A percentile compares a stretch with the other conserved stretches of the same genome.
Conservation (phyloP, 345 rosid genomes). For the Syzygium jambos region DNA sequence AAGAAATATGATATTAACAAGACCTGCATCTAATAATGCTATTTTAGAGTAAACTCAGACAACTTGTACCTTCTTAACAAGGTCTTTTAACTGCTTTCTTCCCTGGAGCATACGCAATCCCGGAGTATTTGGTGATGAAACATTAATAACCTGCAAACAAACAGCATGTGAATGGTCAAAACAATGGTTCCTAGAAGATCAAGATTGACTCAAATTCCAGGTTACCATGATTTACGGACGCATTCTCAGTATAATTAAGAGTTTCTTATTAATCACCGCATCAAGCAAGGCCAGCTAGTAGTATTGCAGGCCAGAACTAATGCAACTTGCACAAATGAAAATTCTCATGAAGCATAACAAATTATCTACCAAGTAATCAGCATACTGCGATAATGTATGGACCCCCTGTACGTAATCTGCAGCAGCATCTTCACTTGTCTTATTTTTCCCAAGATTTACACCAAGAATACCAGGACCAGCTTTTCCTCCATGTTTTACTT, state of each 20-base stretch:
- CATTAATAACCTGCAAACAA: constrained; percentile 69
- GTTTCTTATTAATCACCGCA: background rate
- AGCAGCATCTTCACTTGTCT: constrained; percentile 91
- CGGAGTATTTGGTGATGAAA: constrained; percentile 96
- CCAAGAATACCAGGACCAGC: constrained; percentile 99
- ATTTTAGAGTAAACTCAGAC: background rate
- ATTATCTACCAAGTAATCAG: constrained; percentile 81
- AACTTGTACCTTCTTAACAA: constrained; percentile 69
- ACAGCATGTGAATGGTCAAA: background rate
- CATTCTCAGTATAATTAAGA: background rate
- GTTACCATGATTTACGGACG: background rate
- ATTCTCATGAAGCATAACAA: background rate
- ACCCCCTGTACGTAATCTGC: constrained; percentile 97
- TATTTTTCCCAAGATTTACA: constrained; percentile 96
- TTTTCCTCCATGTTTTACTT: constrained; percentile 78
- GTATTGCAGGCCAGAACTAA: background rate
- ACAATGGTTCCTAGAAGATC: background rate
- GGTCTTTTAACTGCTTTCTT: constrained; percentile 88
- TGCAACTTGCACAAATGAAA: background rate
- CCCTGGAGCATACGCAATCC: constrained; percentile 97
- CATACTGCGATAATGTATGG: constrained; percentile 91
- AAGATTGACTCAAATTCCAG: background rate
- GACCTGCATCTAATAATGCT: background rate
- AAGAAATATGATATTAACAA: background rate
- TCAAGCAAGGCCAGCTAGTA: background rate